Evolutionary conservation across 164 flowering plant genomes (phyloP), one percentile per base, ranked within the genome.

Genomic region (Liriodendron chinense): DNA sequence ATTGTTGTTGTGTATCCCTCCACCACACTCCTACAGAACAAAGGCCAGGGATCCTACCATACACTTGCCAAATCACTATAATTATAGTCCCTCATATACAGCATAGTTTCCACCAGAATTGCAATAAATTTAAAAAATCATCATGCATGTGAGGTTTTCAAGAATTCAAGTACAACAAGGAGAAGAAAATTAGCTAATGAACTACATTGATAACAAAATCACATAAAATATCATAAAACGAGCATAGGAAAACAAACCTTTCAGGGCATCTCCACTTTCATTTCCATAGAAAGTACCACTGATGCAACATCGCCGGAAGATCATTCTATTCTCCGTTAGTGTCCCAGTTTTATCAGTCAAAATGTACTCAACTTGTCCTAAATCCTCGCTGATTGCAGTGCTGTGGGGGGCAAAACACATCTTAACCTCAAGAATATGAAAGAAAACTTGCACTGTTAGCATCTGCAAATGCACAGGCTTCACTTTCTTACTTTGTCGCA

Each of bases 311-410:
- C 97, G 87, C 82, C 90, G 89, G 72, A 96, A 96, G 59, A 94
- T 86, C 99, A 96, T 96, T 78, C 56, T 90, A 80, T 96, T 96
- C 80, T 96, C 99, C 18, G 99, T 96, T 12, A 96, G 86, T 16
- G 99, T 96, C 77, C 99, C 99, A 61, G 98, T 96, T 84, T 96
- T 96, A 82, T 96, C 99, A 62, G 98, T 96, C 88, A 96, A 84
- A 80, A 96, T 94, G 88, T 94, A 96, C 82, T 96, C 99, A 80
- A 92, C 98, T 85, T 96, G 99, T 75, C 98, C 99, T 83, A 96
- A 82, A 78, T 96, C 99, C 85, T 96, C 98, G 80, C 99, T 96
- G 74, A 96, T 96, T 80, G 98, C 99, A 81, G 98, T 94, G 89
- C 99, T 96, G 97, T 84, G 92, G 83, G 76, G 76, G 28, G 72